A percentile compares a stretch with the other conserved stretches of the same genome.
Conservation (phyloP, 371 early-diverging fungal genomes). For the Conidiobolus incongruus region DNA sequence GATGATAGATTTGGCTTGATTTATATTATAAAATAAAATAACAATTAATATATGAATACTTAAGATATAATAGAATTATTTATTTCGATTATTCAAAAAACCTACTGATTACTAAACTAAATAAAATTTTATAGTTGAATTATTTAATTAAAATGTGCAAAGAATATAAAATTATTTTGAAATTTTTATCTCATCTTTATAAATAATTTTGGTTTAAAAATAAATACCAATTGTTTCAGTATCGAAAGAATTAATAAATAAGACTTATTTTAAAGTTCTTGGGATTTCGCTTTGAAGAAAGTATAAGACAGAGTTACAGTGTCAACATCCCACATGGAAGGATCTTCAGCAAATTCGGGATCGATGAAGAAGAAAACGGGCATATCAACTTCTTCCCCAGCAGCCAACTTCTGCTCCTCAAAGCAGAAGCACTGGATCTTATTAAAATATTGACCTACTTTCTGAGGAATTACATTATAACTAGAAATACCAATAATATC, state of each 20-base stretch:
- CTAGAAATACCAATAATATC: conserved; percentile 94
- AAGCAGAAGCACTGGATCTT: conserved; percentile 99
- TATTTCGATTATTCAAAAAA: no score
- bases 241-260: background rate
- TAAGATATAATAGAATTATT: no score
- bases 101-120: no score
- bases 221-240: background rate
- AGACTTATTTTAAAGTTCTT: background rate
- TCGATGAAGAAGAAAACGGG: conserved; percentile 98
- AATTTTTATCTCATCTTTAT: no score
- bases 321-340: conserved; percentile 80
- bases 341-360: conserved; percentile 89
- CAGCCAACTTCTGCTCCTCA: conserved; percentile 84
- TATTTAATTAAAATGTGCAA: no score
- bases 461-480: conserved; percentile 84
- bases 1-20: no score
- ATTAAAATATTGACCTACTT: conserved; percentile 86
- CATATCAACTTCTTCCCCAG: conserved; percentile 94
- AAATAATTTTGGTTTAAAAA: no score
- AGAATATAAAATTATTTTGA: no score
- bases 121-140: no score
- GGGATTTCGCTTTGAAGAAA: conserved; percentile 50
- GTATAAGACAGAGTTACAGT: conserved; percentile 88
- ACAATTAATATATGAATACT: no score
- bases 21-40: no score